These are phyloP conservation scores for Juncus inflexus DNA, from an alignment of 176 grass and related monocot species.

Conservation along the genomic window DNA sequence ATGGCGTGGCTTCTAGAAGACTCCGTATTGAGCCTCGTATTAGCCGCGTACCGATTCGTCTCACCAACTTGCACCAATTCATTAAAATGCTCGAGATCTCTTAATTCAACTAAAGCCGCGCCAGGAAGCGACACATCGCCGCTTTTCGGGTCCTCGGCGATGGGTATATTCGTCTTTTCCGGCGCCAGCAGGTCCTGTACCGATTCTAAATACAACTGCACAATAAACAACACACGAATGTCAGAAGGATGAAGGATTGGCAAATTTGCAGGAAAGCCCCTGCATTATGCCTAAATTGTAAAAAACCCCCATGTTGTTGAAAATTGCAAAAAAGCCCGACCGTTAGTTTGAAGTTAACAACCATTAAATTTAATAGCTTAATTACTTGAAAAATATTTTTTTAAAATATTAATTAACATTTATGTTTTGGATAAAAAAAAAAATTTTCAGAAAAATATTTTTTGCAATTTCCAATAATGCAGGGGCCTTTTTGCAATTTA, in stretches of 20 bases:
- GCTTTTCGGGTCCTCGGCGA: conserved; percentile 79
- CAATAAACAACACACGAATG: conserved; percentile 35
- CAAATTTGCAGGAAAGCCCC: no score
- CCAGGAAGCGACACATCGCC: conserved; percentile 80
- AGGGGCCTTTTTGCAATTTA: no score
- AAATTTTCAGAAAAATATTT: not conserved
- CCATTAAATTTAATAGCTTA: no score
- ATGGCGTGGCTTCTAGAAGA: conserved; percentile 99
- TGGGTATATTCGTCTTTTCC: conserved; percentile 86
- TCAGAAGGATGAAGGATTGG: conserved; percentile 2
- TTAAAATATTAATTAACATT: no score
- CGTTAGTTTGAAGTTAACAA: no score
- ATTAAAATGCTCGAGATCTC: conserved; percentile 66
- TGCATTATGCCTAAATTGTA: no score
- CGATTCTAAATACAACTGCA: conserved; percentile 85
- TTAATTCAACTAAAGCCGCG: conserved; percentile 68
- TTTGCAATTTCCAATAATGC: no score
- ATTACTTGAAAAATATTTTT: no score
- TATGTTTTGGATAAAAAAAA: no score
- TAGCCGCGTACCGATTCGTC: conserved; percentile 82
- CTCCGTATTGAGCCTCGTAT: conserved; percentile 97
- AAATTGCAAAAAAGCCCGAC: not conserved
- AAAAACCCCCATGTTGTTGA: no score
- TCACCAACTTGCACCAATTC: conserved; percentile 86
- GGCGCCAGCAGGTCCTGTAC: conserved; percentile 87